These are phyloP conservation scores for Moringa oleifera DNA, from an alignment of 345 rosid species.

Conservation along the genomic window DNA sequence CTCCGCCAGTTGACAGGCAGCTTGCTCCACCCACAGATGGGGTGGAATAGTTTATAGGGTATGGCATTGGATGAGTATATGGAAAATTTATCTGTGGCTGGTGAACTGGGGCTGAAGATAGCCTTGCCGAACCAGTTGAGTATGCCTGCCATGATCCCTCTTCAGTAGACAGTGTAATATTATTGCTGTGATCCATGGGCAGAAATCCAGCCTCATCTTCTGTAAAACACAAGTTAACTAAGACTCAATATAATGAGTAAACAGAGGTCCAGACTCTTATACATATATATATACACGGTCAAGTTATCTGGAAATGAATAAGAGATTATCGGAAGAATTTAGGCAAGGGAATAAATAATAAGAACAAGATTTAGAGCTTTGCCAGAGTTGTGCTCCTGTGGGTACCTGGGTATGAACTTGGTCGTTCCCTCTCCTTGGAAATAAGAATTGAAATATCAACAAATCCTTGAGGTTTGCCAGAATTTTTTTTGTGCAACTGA, in stretches of 20 bases:
- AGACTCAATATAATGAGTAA: too few species aligned
- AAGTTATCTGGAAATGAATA: background rate
- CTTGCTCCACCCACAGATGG: conserved; percentile 26
- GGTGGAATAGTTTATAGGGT: conserved; percentile 21
- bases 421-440: conserved; percentile 43
- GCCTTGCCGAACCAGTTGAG: conserved; percentile 18
- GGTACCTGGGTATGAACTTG: conserved; percentile 37
- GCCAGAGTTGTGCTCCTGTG: background rate
- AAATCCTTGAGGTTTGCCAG: conserved; percentile 69
- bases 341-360: background rate
- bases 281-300: too few species aligned
- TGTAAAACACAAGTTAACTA: conserved; percentile 15
- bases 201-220: conserved; percentile 47
- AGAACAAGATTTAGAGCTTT: background rate
- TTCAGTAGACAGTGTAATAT: conserved; percentile 18
- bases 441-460: conserved; percentile 66
- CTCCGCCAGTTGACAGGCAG: conserved; percentile 28
- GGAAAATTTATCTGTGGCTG: conserved; percentile 22
- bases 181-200: conserved; percentile 31
- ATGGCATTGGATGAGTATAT: conserved; percentile 25
- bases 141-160: conserved; percentile 19
- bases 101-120: conserved; percentile 15
- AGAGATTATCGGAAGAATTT: background rate
- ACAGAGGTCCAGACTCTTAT: too few species aligned
- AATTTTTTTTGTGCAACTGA: conserved; percentile 63